Base-by-base conservation (phyloP, 345 rosid genomes). In the Populus deltoides region DNA sequence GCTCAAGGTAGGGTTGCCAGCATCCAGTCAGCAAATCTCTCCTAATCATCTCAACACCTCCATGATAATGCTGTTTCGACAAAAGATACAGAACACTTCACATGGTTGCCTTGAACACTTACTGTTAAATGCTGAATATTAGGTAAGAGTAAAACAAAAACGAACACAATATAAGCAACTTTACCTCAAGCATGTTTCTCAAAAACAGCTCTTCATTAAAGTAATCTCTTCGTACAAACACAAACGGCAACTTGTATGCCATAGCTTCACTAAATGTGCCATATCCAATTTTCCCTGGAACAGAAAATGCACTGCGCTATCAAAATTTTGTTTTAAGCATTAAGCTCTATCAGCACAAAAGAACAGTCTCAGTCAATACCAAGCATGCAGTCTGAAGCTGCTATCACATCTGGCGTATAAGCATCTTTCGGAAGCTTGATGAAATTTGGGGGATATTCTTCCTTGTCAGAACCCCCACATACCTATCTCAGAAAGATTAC, bases 331-430 rank as follows among this genome's bases (percentile, higher is more conserved):
- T 29, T 29, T 38, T 17, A 63, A 76, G 53, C 27, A n/a, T 77
- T 27, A 61, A 55, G 47, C 4, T 72, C 77, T 82, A 76, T 35
- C 41, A 75, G 55, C 73, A 35, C 49, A 70, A 79, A 77, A 78
- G 73, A 41, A 62, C 24, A 61, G 71, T 89, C 99, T 89, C 38
- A 16, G 53, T 47, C 53, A 16, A 3, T 47, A 96, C 99, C 99
- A 82, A 96, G 99, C 99, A 96, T 96, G 84, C 99, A 96, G 85
- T 96, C 99, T 69, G 97, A 96, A 72, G 99, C 98, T 63, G 99
- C 99, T 78, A 96, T 96, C 66, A 96, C 79, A 88, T 96, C 99
- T 86, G 99, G 99, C 18, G 99, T 96, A 83, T 96, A 96, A 65
- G 97, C 90, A 92, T 93, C 92, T 87, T 90, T 96, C 78, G 94